phyloP scores from a whole-genome alignment of 2,329 filamentous ascomycete species.

The Penicillium digitatum region DNA sequence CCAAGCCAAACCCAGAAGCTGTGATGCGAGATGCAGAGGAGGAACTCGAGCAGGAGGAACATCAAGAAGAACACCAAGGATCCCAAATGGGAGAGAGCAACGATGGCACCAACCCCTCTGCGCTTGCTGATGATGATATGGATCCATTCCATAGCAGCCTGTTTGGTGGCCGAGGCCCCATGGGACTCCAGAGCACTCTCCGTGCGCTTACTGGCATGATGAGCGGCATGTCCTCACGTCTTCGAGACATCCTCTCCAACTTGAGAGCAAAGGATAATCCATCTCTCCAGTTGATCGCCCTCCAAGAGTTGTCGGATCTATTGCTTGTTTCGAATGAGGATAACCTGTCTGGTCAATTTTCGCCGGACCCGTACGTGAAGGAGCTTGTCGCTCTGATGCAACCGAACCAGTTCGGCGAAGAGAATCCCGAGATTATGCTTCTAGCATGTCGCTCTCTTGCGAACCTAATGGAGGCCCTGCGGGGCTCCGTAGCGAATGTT shows the following conservation, averaged over 20 bases:
- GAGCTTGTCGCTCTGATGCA: slow-evolving; percentile 91
- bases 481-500: slow-evolving; percentile 87
- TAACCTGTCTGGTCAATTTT: slow-evolving; percentile 90
- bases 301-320: slow-evolving; percentile 91
- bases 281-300: slow-evolving; percentile 81
- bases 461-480: slow-evolving; percentile 95
- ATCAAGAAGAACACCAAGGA: slow-evolving; percentile 53
- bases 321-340: slow-evolving; percentile 94
- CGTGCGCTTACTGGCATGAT: slow-evolving; percentile 89
- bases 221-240: slow-evolving; percentile 72
- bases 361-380: slow-evolving; percentile 90
- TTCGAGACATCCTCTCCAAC: slow-evolving; percentile 72
- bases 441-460: slow-evolving; percentile 92
- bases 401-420: slow-evolving; percentile 77
- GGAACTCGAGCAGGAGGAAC: slow-evolving; percentile 39
- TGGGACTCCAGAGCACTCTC: slow-evolving; percentile 72
- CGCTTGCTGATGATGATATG: slow-evolving; percentile 56
- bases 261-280: slow-evolving; percentile 80
- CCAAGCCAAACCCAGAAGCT: slow-evolving; percentile 60
- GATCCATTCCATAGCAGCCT: slow-evolving; percentile 58
- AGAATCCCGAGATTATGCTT: slow-evolving; percentile 96
- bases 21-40: slow-evolving; percentile 68
- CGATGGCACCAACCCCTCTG: slow-evolving; percentile 53
- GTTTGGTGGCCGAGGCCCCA: slow-evolving; percentile 62
- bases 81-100: slow-evolving; percentile 62